These are phyloP conservation scores for Phytopythium helicoides DNA, from an alignment of 352 stramenopile species.

Conservation along the genomic window DNA sequence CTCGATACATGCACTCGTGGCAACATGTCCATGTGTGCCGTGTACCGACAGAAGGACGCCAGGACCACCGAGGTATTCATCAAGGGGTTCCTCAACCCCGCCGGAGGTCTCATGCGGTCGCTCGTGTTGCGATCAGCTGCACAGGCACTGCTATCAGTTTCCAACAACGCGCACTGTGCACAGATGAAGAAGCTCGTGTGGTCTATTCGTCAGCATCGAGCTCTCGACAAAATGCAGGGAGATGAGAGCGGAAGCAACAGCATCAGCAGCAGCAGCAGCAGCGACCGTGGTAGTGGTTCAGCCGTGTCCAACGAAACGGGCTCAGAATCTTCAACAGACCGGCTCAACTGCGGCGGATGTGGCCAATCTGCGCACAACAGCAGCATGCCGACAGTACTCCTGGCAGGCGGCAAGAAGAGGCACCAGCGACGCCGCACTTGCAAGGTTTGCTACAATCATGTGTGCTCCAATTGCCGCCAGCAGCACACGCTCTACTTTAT, in stretches of 20 bases:
- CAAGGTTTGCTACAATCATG: slow-evolving; percentile 37
- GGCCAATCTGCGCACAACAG: slow-evolving; percentile 17
- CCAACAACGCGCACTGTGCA: slow-evolving; percentile 27
- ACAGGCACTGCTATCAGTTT: slow-evolving; percentile 19
- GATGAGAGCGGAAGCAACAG: slow-evolving; percentile 2
- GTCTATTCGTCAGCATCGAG: slow-evolving; percentile 24
- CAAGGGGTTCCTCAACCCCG: slow-evolving; percentile 28
- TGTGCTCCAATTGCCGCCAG: slow-evolving; percentile 46
- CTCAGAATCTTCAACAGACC: not conserved
- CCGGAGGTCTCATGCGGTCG: slow-evolving; percentile 31
- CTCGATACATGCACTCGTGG: slow-evolving; percentile 20
- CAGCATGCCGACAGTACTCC: slow-evolving; percentile 8
- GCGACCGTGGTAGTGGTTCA: slow-evolving; percentile 2
- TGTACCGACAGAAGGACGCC: slow-evolving; percentile 29
- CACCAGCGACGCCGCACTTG: slow-evolving; percentile 20
- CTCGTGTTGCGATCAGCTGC: slow-evolving; percentile 29
- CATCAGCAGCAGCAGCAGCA: slow-evolving; percentile 13
- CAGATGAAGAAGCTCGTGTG: slow-evolving; percentile 45
- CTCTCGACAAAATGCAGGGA: not conserved
- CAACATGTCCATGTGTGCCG: slow-evolving; percentile 28
- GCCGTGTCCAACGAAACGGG: not conserved
- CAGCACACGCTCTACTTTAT: slow-evolving; percentile 35
- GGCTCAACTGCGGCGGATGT: not conserved
- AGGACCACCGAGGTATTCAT: slow-evolving; percentile 31
- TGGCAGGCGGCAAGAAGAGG: slow-evolving; percentile 5